A percentile compares a stretch with the other conserved stretches of the same genome.
Evolutionary conservation across 1,139 yeast genomes (phyloP).

Genomic region (Waltiozyma solani): DNA sequence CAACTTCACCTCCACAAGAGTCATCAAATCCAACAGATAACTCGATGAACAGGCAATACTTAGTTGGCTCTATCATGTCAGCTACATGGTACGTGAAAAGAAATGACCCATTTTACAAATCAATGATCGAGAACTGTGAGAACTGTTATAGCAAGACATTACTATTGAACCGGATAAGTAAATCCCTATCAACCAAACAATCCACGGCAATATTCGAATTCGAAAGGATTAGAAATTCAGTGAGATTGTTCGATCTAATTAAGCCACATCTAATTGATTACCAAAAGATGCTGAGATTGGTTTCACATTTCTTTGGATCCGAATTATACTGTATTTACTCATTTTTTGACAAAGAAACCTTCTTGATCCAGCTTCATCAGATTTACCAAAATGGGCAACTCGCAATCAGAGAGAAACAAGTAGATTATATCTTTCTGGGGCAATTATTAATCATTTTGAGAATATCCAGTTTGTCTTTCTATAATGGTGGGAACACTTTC

Average conservation of each 20-base stretch:
- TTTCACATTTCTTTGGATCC: slow-evolving; percentile 5
- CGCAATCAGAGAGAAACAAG: not conserved
- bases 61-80: not conserved
- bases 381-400: not conserved
- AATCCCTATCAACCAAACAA: not conserved
- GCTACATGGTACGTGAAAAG: not conserved
- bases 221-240: not conserved
- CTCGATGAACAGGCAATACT: not conserved
- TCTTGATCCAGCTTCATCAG: not conserved
- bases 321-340: slow-evolving; percentile 3
- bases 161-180: not conserved
- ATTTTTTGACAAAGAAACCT: slow-evolving; percentile 4
- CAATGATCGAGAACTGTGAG: not conserved
- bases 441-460: slow-evolving; percentile 7
- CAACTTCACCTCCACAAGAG: no score
- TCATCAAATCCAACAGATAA: no score
- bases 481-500: slow-evolving; percentile 6
- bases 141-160: not conserved
- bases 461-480: slow-evolving; percentile 6
- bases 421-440: slow-evolving; percentile 6
- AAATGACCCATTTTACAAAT: not conserved
- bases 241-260: slow-evolving; percentile 2
- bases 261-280: slow-evolving; percentile 3
- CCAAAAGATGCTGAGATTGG: slow-evolving; percentile 4
- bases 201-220: slow-evolving; percentile 2